phyloP scores from a whole-genome alignment of 2,329 filamentous ascomycete genomes.

The Mycosphaerella arachidis region DNA sequence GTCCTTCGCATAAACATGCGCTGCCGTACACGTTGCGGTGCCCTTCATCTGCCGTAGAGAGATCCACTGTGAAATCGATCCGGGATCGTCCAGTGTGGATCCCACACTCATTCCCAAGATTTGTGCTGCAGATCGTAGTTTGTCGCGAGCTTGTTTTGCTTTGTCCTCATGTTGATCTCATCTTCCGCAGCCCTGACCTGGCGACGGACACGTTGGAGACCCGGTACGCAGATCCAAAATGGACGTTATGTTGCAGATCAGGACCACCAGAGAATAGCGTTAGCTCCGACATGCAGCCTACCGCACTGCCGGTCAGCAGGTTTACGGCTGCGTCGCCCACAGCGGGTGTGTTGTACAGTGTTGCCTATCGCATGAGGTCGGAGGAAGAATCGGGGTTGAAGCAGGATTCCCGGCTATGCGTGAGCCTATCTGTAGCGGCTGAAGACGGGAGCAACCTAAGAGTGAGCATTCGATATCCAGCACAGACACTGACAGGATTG shows the following conservation, averaged over 20 bases:
- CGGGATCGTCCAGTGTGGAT: neutral
- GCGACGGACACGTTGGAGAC: constrained; percentile 10
- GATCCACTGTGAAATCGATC: neutral
- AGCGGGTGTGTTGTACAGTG: neutral
- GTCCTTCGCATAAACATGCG: neutral
- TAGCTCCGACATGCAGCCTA: neutral
- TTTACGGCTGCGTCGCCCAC: too few relatives aligned
- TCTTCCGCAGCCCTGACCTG: constrained; percentile 4
- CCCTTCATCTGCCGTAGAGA: neutral
- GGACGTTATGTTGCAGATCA: neutral
- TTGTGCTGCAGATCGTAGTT: constrained; percentile 6
- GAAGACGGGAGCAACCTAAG: neutral
- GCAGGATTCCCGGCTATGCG: neutral
- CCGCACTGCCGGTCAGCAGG: neutral
- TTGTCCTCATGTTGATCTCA: neutral
- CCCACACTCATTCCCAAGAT: neutral
- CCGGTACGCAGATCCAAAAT: neutral
- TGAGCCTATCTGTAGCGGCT: neutral
- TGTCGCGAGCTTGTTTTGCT: neutral
- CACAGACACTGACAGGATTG: too few relatives aligned
- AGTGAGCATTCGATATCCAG: too few relatives aligned
- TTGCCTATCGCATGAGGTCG: neutral
- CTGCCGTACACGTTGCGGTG: neutral
- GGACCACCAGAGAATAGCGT: too few relatives aligned
- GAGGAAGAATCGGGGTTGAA: neutral